Percentiles rank a stretch among this genome's conserved stretches.
Conservation (phyloP, 768 basidiomycete species). For the Collybia sp. region DNA sequence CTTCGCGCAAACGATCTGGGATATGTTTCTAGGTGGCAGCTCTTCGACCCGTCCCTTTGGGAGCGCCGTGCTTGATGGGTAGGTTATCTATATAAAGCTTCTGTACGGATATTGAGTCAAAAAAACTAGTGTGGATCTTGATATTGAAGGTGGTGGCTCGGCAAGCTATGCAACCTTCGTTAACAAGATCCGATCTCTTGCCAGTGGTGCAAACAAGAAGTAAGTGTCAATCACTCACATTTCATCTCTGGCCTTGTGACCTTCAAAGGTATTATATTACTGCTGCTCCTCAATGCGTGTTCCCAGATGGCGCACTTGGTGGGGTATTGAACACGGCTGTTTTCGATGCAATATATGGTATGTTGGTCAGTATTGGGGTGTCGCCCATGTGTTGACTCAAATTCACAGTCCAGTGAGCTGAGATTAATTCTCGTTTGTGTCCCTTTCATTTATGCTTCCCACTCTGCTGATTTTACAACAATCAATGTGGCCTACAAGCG, state of each 20-base stretch:
- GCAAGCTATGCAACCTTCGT: conserved; percentile 50
- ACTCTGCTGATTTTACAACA: conserved; percentile 45
- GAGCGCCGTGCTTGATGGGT: conserved; percentile 70
- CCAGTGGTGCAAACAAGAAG: conserved; percentile 49
- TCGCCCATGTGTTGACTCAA: neutral
- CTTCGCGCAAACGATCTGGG: conserved; percentile 70
- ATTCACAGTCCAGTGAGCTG: conserved; percentile 28
- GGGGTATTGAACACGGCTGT: conserved; percentile 52
- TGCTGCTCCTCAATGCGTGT: conserved; percentile 64
- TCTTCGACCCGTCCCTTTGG: conserved; percentile 68
- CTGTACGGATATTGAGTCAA: no score
- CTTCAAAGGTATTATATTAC: conserved; percentile 56
- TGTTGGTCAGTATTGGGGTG: conserved; percentile 3
- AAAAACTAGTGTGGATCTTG: conserved; percentile 52
- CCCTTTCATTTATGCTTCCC: neutral
- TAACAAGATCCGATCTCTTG: conserved; percentile 47
- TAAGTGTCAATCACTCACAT: conserved; percentile 15
- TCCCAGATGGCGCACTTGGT: conserved; percentile 60
- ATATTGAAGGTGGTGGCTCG: conserved; percentile 66
- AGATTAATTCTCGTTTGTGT: neutral
- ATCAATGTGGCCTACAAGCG: conserved; percentile 44
- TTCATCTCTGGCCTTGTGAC: neutral
- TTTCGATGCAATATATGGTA: conserved; percentile 70
- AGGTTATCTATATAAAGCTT: conserved; percentile 4
- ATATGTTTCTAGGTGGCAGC: conserved; percentile 58